Evolutionary conservation across 306 rosid species (phyloP), one percentile per base, ranked within the genome.

Genomic region (Fragaria ananassa): DNA sequence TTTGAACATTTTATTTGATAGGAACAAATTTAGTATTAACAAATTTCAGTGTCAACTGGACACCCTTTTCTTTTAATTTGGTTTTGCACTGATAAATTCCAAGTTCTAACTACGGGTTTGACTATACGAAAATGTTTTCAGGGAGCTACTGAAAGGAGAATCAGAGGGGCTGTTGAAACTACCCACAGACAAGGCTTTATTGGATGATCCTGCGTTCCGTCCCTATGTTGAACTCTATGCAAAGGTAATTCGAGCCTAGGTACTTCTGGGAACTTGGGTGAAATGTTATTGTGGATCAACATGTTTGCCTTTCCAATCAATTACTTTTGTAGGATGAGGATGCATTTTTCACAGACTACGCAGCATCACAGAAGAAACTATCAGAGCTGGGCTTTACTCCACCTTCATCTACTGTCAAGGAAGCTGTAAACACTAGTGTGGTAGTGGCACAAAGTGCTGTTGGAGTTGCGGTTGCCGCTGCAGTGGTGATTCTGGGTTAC

Each of bases 301-400:
- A 67, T 41, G 46, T 10, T 60, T 29, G 44, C 69, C n/a, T 18
- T 27, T 5, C 9, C 46, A 19, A 4, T 13, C 42, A 39, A 10
- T 12, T 71, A 13, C 12, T 60, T 6, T 70, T 67, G 42, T 76
- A 92, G 97, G 90, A 92, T 54, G 97, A 89, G 86, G 93, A 90
- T 79, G 86, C 83, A 11, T 90, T 92, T 76, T 90, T 89, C 37
- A 51, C 5, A 61, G 97, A 90, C 75, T 95, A 92, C 63, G 93
- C 96, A 18, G 88, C 46, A 18, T 88, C 98, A 19, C 97, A 95
- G 85, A 95, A 89, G 82, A 95, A 89, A 83, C 90, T 92, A 9
- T 95, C 98, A 15, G 93, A 90, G 84, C 83, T 92, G 6, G 98
- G 98, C 78, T 85, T 92, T 79, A 69, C 74, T 70, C 60, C 77